Evolutionary conservation across 331 rosid species (phyloP), one percentile per base, ranked within the genome.

Genomic region (Acacia concinna): DNA sequence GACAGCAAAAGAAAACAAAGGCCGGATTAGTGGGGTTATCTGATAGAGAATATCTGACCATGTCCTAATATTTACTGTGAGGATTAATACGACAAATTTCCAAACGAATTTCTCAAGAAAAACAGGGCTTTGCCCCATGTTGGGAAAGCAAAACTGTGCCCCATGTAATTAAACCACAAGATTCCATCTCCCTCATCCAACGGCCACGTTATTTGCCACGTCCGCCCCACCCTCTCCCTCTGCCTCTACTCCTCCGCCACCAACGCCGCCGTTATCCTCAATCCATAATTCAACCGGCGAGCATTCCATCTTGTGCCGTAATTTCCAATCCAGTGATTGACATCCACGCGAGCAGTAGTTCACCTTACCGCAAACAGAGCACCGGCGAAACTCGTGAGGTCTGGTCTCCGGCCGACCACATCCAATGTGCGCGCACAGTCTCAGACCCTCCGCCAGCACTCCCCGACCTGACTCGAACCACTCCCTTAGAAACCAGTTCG

Each of bases 271-370:
- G 37, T 78, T 81, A 3, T 27, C 92, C 1, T 41, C 87, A 2
- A 75, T 63, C 89, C 89, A 83, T 74, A 62, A 68, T n/a, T 81
- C 88, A 25, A 34, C 68, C 71, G 93, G 93, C 13, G 82, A 72
- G 70, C 99, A 95, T 70, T 90, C 88, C 46, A 54, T 49, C 73
- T 88, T 93, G 28, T 95, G 99, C 3, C 96, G 76, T 73, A 89
- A 68, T 79, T 91, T 95, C 99, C 99, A 95, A 77, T 96, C 97
- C 11, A 96, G 71, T 49, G 98, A 91, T 59, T 93, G 98, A 64
- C 99, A 96, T 4, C 88, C 97, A 10, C 99, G 92, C 7, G 99
- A 96, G 76, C 99, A 96, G 68, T 96, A 96, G 8, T 91, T 91
- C 18, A 84, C 99, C 77, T 77, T 86, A 0, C 99, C 94, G 27